phyloP scores from a whole-genome alignment of 805 yeast genomes.

The Debaryomyces hansenii region DNA sequence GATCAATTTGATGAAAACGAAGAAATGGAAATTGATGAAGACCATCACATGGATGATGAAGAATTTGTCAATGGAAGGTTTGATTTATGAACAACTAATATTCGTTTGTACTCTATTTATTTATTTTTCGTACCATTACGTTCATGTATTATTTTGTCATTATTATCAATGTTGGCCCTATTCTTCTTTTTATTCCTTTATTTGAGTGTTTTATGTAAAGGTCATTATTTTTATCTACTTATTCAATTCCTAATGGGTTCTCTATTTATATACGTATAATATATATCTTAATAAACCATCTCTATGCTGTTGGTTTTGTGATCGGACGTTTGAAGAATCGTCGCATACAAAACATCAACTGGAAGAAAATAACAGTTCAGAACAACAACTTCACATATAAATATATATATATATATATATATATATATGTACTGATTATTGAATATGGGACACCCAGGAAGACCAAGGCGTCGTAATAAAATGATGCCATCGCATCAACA shows the following conservation, averaged over 20 bases:
- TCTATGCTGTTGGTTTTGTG: background rate
- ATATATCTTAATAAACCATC: too few species aligned
- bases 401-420: too few species aligned
- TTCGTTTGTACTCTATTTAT: background rate
- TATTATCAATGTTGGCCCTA: background rate
- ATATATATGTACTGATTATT: background rate
- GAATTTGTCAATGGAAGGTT: slow-evolving; percentile 89
- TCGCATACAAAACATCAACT: too few species aligned
- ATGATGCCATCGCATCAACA: slow-evolving; percentile 1
- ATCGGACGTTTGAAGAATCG: too few species aligned
- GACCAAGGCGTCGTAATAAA: slow-evolving; percentile 29
- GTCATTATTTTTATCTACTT: background rate
- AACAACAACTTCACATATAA: too few species aligned
- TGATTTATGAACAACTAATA: slow-evolving; percentile 52
- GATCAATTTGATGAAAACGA: slow-evolving; percentile 49
- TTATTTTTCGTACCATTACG: background rate
- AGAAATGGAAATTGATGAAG: slow-evolving; percentile 52
- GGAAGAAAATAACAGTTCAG: too few species aligned
- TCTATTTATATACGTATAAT: background rate
- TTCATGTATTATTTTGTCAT: background rate
- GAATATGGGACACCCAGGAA: slow-evolving; percentile 24
- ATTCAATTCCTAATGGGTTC: background rate
- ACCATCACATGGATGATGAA: slow-evolving; percentile 67
- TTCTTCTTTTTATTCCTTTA: background rate
- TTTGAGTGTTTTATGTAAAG: background rate